These are phyloP conservation scores for Penicillium hesseltinei DNA, from an alignment of 2,329 filamentous ascomycete species.

Conservation along the genomic window DNA sequence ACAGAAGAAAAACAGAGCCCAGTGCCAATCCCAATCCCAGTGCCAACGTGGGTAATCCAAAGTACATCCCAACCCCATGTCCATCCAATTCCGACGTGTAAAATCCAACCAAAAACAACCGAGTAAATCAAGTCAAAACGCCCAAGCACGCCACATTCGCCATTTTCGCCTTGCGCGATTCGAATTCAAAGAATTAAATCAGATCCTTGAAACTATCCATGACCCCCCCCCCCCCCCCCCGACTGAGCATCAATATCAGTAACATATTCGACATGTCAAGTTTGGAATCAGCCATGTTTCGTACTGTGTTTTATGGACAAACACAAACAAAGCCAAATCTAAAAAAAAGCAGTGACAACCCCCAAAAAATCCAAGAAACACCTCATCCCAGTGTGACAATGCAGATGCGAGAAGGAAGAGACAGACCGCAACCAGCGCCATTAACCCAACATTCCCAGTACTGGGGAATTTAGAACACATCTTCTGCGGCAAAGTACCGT, in stretches of 20 bases:
- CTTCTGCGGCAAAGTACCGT: constrained; percentile 68
- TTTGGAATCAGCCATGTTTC: constrained; percentile 2
- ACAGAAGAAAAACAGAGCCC: background rate
- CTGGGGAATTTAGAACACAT: constrained; percentile 31
- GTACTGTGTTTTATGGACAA: background rate
- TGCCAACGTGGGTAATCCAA: background rate
- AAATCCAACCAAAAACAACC: background rate
- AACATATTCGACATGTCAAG: constrained; percentile 3
- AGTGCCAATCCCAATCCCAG: background rate
- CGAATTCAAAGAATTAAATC: background rate
- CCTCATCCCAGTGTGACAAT: constrained; percentile 15
- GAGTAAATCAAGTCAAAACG: constrained; percentile 1
- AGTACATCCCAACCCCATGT: background rate
- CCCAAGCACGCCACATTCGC: constrained; percentile 15
- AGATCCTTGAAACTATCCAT: background rate
- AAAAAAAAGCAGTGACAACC: constrained; percentile 8
- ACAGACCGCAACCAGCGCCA: constrained; percentile 11
- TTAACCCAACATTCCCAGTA: background rate
- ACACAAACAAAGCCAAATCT: constrained; percentile 7
- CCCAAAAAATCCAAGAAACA: constrained; percentile 3
- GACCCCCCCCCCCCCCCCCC: too few relatives aligned
- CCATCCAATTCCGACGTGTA: background rate
- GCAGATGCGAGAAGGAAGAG: constrained; percentile 18
- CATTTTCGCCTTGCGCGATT: constrained; percentile 13
- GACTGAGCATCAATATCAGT: background rate